phyloP scores from a whole-genome alignment of 768 basidiomycete species.

The Lactarius evosmus region DNA sequence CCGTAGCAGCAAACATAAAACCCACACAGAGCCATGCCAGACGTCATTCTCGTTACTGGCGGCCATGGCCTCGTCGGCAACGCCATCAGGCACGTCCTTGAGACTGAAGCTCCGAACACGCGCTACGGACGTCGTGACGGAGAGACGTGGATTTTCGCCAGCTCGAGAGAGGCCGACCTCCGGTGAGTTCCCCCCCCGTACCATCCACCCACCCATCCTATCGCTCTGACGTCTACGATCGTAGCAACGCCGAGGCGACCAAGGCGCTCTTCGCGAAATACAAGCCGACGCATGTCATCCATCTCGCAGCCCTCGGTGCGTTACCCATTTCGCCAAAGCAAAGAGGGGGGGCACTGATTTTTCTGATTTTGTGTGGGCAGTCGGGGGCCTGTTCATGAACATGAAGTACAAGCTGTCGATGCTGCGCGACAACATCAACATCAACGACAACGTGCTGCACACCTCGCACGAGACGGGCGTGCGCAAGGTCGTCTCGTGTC shows the following conservation, averaged over 20 bases:
- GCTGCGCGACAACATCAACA: conserved; percentile 88
- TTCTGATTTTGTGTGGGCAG: conserved; percentile 38
- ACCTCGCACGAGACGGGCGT: conserved; percentile 60
- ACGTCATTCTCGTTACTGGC: conserved; percentile 75
- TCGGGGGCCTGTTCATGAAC: conserved; percentile 93
- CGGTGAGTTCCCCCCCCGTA: conserved; percentile 51
- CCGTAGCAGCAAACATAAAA: neutral
- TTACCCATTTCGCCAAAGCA: conserved; percentile 34
- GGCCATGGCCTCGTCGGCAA: conserved; percentile 83
- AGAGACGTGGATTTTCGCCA: conserved; percentile 85
- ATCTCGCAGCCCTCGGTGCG: conserved; percentile 86
- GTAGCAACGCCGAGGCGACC: conserved; percentile 67
- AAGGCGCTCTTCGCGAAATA: conserved; percentile 80
- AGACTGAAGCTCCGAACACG: conserved; percentile 72
- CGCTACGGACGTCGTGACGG: conserved; percentile 70
- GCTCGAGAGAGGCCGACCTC: conserved; percentile 77
- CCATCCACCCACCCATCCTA: too few relatives aligned
- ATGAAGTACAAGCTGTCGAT: conserved; percentile 95
- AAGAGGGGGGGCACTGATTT: neutral
- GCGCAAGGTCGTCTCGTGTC: conserved; percentile 85
- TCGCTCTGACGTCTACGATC: conserved; percentile 71
- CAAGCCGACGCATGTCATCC: conserved; percentile 93
- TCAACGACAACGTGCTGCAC: conserved; percentile 92
- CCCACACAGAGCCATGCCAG: conserved; percentile 5
- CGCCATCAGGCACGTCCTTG: conserved; percentile 74